Percentiles rank a stretch among this genome's conserved stretches.
phyloP scores from a whole-genome alignment of 768 basidiomycete species.

The Suillus fuscotomentosus region DNA sequence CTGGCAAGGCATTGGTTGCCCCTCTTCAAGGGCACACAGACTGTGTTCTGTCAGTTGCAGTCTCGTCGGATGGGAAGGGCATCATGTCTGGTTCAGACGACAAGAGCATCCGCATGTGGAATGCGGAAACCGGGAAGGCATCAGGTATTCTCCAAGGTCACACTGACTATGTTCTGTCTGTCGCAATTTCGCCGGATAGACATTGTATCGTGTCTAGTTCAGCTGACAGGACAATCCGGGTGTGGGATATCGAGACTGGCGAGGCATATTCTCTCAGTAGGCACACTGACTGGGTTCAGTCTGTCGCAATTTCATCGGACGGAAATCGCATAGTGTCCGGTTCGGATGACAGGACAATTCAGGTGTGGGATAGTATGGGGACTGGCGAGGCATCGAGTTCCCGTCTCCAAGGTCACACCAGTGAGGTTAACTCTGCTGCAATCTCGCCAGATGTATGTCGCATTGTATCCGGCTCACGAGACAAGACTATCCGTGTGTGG shows the following conservation, averaged over 20 bases:
- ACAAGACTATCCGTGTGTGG: too few species aligned
- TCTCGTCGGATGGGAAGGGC: background rate
- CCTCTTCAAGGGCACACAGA: background rate
- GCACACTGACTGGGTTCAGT: background rate
- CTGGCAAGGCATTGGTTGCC: background rate
- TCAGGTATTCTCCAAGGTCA: background rate
- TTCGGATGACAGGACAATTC: background rate
- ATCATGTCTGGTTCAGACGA: background rate
- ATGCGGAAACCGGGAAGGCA: background rate
- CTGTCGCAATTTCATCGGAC: slow-evolving; percentile 12
- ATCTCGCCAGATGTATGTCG: too few species aligned
- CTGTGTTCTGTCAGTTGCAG: background rate
- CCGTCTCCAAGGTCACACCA: too few species aligned
- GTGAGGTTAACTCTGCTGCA: too few species aligned
- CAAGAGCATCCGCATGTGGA: background rate
- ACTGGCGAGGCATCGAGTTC: too few species aligned
- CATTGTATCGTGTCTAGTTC: background rate
- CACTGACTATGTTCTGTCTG: background rate
- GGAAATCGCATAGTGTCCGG: background rate
- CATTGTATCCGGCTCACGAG: too few species aligned
- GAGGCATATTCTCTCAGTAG: background rate
- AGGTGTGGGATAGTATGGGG: background rate
- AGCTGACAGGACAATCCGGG: background rate
- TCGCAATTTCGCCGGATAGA: background rate
- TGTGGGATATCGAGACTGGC: background rate